These are phyloP conservation scores for Aschersonia sp. DNA, from an alignment of 2,329 filamentous ascomycete genomes.

Conservation along the genomic window DNA sequence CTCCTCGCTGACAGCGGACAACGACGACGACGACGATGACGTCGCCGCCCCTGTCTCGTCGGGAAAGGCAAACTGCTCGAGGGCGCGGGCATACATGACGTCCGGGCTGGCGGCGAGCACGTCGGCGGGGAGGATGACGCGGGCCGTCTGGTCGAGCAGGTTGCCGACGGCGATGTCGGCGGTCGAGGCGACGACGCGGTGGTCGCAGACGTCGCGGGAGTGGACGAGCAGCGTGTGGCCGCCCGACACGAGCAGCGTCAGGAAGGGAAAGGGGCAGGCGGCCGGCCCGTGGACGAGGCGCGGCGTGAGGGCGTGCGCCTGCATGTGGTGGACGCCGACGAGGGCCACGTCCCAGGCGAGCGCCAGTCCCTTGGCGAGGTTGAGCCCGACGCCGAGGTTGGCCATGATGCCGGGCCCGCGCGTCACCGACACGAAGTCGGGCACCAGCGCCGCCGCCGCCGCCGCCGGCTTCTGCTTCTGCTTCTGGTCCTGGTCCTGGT, in stretches of 20 bases:
- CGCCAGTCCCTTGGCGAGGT: constrained; percentile 76
- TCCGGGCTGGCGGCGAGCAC: constrained; percentile 38
- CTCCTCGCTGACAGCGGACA: constrained; percentile 10
- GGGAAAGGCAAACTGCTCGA: constrained; percentile 71
- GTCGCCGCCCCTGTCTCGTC: neutral
- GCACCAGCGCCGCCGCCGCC: constrained; percentile 15
- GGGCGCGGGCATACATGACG: constrained; percentile 66
- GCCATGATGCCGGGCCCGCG: constrained; percentile 79
- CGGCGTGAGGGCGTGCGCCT: constrained; percentile 84
- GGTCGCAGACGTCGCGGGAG: constrained; percentile 52
- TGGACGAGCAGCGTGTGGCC: constrained; percentile 81
- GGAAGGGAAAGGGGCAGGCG: constrained; percentile 53
- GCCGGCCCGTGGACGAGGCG: constrained; percentile 41
- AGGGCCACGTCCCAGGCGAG: constrained; percentile 72
- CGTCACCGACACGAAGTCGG: constrained; percentile 80
- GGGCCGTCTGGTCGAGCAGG: constrained; percentile 74
- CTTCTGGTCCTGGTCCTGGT: no score
- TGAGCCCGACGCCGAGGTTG: constrained; percentile 63
- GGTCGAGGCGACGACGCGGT: constrained; percentile 59
- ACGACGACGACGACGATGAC: neutral
- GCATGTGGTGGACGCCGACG: constrained; percentile 90
- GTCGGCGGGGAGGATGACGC: constrained; percentile 53
- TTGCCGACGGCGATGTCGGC: constrained; percentile 81
- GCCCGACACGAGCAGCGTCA: constrained; percentile 79
- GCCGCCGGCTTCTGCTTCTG: no score